Evolutionary conservation across 2,329 filamentous ascomycete genomes (phyloP).

Genomic region (Aspergillus sp.): DNA sequence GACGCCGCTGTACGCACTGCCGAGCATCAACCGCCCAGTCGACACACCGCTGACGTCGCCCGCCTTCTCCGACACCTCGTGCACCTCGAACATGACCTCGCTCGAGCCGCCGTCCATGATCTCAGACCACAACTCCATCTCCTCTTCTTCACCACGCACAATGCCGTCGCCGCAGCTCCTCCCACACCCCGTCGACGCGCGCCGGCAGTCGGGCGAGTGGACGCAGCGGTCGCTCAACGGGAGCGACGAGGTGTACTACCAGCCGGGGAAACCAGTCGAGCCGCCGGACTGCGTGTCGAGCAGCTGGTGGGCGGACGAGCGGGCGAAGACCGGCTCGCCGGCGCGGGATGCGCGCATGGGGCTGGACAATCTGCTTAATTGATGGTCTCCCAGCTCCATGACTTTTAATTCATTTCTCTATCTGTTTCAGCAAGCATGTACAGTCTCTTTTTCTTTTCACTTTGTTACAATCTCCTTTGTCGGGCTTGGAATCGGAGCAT

Average conservation of each 20-base stretch:
- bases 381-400: too few relatives aligned
- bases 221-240: conserved; percentile 20
- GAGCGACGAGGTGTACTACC: conserved; percentile 16
- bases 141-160: conserved; percentile 50
- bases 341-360: conserved; percentile 33
- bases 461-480: too few relatives aligned
- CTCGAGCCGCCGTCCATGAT: conserved; percentile 60
- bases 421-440: too few relatives aligned
- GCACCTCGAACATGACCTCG: conserved; percentile 47
- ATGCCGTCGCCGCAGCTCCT: conserved; percentile 33
- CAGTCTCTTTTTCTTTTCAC: too few relatives aligned
- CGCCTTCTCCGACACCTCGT: conserved; percentile 53
- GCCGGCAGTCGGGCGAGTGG: conserved; percentile 26
- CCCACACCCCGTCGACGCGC: conserved; percentile 36
- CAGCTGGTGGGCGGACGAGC: conserved; percentile 15
- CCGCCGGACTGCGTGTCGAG: conserved; percentile 17
- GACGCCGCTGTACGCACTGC: conserved; percentile 30
- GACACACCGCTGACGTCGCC: conserved; percentile 57
- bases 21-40: conserved; percentile 28
- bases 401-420: too few relatives aligned
- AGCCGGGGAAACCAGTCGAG: conserved; percentile 11
- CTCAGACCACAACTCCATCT: conserved; percentile 58
- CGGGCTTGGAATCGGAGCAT: too few relatives aligned
- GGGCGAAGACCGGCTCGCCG: conserved; percentile 11
- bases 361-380: conserved; percentile 30